Base-by-base conservation (phyloP, 73 alveolate genomes). In the Chromera velia region DNA sequence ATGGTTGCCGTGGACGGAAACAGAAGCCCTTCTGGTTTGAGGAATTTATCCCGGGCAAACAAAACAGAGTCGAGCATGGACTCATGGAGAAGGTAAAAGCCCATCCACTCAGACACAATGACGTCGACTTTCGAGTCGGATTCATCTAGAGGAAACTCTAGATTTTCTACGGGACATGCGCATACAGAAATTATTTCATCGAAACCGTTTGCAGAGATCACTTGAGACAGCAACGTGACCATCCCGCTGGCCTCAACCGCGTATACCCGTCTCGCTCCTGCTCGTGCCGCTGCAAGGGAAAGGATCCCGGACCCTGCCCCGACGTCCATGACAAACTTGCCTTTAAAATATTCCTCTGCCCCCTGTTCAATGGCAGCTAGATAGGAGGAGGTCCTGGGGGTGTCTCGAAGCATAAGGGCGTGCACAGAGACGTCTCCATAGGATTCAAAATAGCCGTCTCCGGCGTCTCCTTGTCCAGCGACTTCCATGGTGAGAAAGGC, bases 1-100 rank as follows among this genome's bases (percentile, higher is more conserved):
- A 55, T 1, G 70, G 31, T 24, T 6, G 70, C 70, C 27, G 30
- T 1, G 9, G 32, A 55, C 9, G 70, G 70, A 22, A 55, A 29
- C 27, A 55, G 7, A 1, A 55, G 70, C 28, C 70, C 70, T 1
- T 29, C 70, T 9, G 70, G 70, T 55, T 17, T 55, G 32, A 55
- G 70, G 31, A 24, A 55, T n/a, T 88, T 91, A 73, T 94, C 98
- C 85, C 98, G 91, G 24, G 98, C 98, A 67, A 33, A 88, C 27
- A 94, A 64, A n/a, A 94, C 97, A 48, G 97, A 84, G 83, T 94
- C 98, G 33, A 94, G 69, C 97, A 94, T 93, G 13, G 98, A 89
- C 88, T 94, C 98, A 83, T 89, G 92, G 4, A 94, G 83, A 62
- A 92, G 81, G 84, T 91, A 94, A 84, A 91, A 94, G 68, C 98